Evolutionary conservation across 2,329 filamentous ascomycete species (phyloP), one percentile per base, ranked within the genome.

Genomic region (Fusarium sp.): DNA sequence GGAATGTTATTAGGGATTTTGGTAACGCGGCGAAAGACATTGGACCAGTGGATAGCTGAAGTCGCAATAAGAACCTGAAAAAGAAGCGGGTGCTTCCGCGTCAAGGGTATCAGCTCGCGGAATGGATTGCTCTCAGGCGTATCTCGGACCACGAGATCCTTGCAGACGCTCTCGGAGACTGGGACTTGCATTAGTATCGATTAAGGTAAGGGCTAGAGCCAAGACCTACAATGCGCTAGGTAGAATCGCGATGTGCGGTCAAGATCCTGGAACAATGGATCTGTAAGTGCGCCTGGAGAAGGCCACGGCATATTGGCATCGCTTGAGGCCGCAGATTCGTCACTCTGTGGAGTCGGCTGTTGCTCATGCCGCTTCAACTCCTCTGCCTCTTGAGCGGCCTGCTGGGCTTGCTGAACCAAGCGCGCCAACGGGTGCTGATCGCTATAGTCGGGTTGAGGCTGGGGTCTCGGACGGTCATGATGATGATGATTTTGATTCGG

Each of bases 191-290:
- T 75, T 76, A 78, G 77, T 62, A 71, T 68, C 38, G 58, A 62
- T 58, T 48, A 44, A 47, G 22, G 22, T 59, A 56, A 32, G 29
- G 34, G 24, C 45, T 68, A 40, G 27, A 62, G 41, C 48, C 30
- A 63, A 47, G 48, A 72, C 67, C 60, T 67, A 87, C 85, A 87
- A 62, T 87, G 84, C 40, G 81, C 78, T 44, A 87, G 77, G 74
- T 87, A 87, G 67, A 80, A 79, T 62, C 84, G 78, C 29, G 83
- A 82, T 45, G 78, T 79, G 22, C 68, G 77, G 67, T 83, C 82
- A 45, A 89, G 81, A 68, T 87, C 84, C 69, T 87, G 84, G 60
- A 89, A 82, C 47, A 89, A 70, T 15, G 87, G 87, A 74, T 90
- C 87, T 29, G 84, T 81, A 51, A 88, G 78, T 30, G 81, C 75